These are phyloP conservation scores for Chalciporus pseudorubinellus DNA, from an alignment of 768 basidiomycete genomes.

Conservation along the genomic window DNA sequence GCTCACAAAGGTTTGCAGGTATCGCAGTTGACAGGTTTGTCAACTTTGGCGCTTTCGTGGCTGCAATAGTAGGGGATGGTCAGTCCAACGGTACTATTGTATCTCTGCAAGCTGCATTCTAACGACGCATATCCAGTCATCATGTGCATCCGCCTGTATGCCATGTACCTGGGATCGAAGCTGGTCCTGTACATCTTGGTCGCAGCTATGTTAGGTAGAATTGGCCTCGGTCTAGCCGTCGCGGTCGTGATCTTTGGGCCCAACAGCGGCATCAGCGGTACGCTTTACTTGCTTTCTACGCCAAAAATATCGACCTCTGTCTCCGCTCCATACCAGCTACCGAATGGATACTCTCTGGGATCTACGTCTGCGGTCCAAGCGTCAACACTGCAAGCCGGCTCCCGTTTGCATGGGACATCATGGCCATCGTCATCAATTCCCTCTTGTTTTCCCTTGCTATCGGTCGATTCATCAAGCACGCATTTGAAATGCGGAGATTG, in stretches of 20 bases:
- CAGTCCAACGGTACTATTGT: not conserved
- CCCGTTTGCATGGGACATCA: constrained; percentile 17
- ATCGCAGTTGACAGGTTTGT: constrained; percentile 9
- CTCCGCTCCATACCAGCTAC: constrained; percentile 4
- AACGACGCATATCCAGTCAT: constrained; percentile 3
- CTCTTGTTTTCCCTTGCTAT: constrained; percentile 16
- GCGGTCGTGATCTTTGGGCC: constrained; percentile 13
- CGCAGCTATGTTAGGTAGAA: constrained; percentile 2
- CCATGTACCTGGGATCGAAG: constrained; percentile 20
- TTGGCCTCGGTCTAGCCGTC: constrained; percentile 9
- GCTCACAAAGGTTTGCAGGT: not conserved
- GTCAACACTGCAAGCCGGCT: constrained; percentile 3
- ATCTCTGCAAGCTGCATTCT: not conserved
- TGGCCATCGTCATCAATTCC: constrained; percentile 5
- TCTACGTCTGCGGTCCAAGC: constrained; percentile 11
- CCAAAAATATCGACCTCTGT: not conserved
- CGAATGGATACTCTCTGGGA: constrained; percentile 17
- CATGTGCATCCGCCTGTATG: constrained; percentile 20
- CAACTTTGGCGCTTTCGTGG: constrained; percentile 15
- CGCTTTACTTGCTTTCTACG: not conserved
- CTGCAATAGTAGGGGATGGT: constrained; percentile 11
- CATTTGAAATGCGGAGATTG: constrained; percentile 5
- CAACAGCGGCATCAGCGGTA: constrained; percentile 16
- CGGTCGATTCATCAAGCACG: constrained; percentile 13
- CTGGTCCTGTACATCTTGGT: constrained; percentile 7